Evolutionary conservation across 495 filamentous ascomycete genomes (phyloP), one percentile per base, ranked within the genome.

Genomic region (Melanomma pulvis-pyrius): DNA sequence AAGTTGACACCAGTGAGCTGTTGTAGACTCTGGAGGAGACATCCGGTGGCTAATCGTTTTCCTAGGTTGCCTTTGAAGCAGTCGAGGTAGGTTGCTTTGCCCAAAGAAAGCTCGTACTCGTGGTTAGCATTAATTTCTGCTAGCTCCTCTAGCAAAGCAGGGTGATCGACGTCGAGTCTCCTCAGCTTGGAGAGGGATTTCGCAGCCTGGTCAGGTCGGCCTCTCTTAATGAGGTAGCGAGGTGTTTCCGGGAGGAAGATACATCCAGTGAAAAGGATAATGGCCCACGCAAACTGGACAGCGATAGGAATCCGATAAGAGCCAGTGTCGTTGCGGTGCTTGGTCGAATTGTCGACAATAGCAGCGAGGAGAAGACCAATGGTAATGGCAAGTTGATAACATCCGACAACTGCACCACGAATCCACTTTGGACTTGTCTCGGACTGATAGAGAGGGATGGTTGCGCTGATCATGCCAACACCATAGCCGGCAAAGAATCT

Each of bases 21-120:
- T 76, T 94, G 92, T 8, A 96, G 80, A 3, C 77, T 85, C 70
- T 96, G 92, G 1, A 96, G 74, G 4, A 78, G 78, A 77, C 90
- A 92, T 22, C 92, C 92, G n/a, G 90, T 93, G n/a, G 88, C 73
- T 22, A 90, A 63, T 36, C 76, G 74, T 51, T 74, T 74, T 36
- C 74, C 72, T 22, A 76, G 50, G 30, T 30, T 74, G 26, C 76
- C 76, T 59, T 73, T 75, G 72, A 79, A 77, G 61, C 76, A 79
- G 55, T 91, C 89, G 44, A 83, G 32, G 73, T 90, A 94, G 34
- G 79, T 82, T 2, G 89, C 82, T 51, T 83, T 82, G 25, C 89
- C 88, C 15, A 93, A 77, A 30, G 84, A 82, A 55, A 91, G 74
- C 52, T 92, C 89, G 44, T 84, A 87, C 63, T 90, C 82, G 76